Evolutionary conservation across 2,329 filamentous ascomycete species (phyloP).

Genomic region (Botrytis aclada): DNA sequence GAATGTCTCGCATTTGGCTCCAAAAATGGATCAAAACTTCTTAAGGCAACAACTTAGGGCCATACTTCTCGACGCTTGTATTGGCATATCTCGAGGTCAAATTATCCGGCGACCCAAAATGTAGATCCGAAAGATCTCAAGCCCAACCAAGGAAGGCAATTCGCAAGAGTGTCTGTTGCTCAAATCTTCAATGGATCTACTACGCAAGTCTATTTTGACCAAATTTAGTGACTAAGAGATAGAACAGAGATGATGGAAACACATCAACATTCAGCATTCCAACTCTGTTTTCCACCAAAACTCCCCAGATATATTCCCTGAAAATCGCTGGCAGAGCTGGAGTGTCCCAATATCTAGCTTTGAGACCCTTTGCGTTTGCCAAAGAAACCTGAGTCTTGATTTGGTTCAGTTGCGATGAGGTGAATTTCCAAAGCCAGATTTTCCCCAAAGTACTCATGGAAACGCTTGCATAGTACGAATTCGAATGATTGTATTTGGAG

Average conservation of each 20-base stretch:
- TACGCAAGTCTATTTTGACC: neutral
- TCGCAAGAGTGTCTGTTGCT: neutral
- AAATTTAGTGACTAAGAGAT: conserved; percentile 3
- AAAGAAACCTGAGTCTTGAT: conserved; percentile 30
- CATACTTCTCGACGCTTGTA: neutral
- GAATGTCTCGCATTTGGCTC: neutral
- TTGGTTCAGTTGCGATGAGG: conserved; percentile 26
- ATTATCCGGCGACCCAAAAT: neutral
- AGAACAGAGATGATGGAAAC: conserved; percentile 6
- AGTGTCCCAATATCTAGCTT: conserved; percentile 44
- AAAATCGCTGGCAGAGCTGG: conserved; percentile 42
- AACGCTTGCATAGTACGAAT: conserved; percentile 34
- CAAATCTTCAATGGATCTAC: neutral
- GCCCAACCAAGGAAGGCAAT: neutral
- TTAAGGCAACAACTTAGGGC: neutral
- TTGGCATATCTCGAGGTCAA: neutral
- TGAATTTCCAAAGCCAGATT: conserved; percentile 17
- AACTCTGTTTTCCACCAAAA: conserved; percentile 40
- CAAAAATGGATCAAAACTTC: neutral
- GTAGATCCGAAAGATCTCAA: too few species aligned
- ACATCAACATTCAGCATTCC: conserved; percentile 45
- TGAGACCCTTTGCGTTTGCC: conserved; percentile 40
- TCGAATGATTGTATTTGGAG: conserved; percentile 30
- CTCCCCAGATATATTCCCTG: conserved; percentile 42
- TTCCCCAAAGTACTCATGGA: conserved; percentile 24